Evolutionary conservation across 768 basidiomycete genomes (phyloP).

Genomic region (Tephrocybe sp.): DNA sequence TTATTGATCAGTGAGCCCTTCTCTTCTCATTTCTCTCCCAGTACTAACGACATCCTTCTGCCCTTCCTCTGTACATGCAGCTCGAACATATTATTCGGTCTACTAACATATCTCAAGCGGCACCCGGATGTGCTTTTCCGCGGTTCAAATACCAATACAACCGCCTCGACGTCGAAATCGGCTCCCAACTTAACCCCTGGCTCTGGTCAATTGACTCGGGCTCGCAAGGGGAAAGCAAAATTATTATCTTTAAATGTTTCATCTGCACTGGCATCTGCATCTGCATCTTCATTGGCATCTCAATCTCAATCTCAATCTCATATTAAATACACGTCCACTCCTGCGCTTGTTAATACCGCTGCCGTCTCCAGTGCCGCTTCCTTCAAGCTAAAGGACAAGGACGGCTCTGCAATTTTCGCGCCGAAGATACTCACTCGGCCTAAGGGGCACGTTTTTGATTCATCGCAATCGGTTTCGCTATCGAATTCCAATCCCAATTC

Average conservation of each 20-base stretch:
- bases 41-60: neutral
- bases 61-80: constrained; percentile 34
- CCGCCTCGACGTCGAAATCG: neutral
- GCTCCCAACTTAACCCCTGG: neutral
- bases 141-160: constrained; percentile 8
- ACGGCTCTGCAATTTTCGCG: neutral
- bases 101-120: constrained; percentile 66
- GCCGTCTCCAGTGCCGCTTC: neutral
- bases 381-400: neutral
- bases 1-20: constrained; percentile 57
- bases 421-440: constrained; percentile 4
- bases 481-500: too few species aligned
- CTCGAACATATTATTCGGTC: constrained; percentile 85
- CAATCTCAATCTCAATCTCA: neutral
- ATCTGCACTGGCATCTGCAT: neutral
- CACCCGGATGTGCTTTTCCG: constrained; percentile 28
- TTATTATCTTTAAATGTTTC: too few species aligned
- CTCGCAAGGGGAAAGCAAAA: neutral
- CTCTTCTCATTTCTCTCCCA: neutral
- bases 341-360: neutral
- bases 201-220: neutral
- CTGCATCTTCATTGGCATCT: neutral
- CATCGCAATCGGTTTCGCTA: too few species aligned
- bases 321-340: too few species aligned
- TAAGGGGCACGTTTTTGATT: too few species aligned